These are phyloP conservation scores for Geoglossum cookeanum DNA, from an alignment of 2,329 filamentous ascomycete genomes.

Conservation along the genomic window DNA sequence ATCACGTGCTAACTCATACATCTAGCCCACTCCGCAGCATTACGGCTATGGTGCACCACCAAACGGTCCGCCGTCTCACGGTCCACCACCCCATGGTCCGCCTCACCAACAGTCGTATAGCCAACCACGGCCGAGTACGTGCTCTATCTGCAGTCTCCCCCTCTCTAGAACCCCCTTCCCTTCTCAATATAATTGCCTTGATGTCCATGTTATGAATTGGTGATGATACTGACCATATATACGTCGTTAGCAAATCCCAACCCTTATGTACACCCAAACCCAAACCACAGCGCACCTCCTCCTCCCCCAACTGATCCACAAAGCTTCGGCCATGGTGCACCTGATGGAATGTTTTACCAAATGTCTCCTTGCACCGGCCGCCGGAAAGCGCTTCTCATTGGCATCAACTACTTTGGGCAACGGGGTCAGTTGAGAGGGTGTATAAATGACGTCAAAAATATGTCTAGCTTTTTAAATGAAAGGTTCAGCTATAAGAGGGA, in stretches of 20 bases:
- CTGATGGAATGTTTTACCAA: conserved; percentile 63
- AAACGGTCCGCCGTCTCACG: conserved; percentile 13
- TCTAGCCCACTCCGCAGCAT: neutral
- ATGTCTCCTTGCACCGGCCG: conserved; percentile 82
- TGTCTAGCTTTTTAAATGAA: conserved; percentile 77
- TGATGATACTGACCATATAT: conserved; percentile 12
- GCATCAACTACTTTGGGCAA: conserved; percentile 94
- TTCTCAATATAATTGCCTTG: neutral
- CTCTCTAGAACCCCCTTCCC: neutral
- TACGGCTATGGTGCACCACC: neutral
- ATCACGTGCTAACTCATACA: neutral
- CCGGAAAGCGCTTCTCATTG: conserved; percentile 76
- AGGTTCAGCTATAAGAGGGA: conserved; percentile 85
- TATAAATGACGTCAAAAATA: conserved; percentile 95
- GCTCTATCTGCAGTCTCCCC: neutral
- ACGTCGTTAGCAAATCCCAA: conserved; percentile 29
- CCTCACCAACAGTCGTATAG: conserved; percentile 2
- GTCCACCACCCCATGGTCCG: neutral
- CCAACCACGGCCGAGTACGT: conserved; percentile 21
- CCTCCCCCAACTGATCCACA: conserved; percentile 49
- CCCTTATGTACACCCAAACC: conserved; percentile 33
- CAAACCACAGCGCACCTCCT: conserved; percentile 35
- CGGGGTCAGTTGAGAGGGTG: conserved; percentile 78
- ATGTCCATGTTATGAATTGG: neutral
- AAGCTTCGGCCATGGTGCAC: conserved; percentile 62